Evolutionary conservation across 2,329 filamentous ascomycete species (phyloP).

Genomic region (Monilinia aucupariae): DNA sequence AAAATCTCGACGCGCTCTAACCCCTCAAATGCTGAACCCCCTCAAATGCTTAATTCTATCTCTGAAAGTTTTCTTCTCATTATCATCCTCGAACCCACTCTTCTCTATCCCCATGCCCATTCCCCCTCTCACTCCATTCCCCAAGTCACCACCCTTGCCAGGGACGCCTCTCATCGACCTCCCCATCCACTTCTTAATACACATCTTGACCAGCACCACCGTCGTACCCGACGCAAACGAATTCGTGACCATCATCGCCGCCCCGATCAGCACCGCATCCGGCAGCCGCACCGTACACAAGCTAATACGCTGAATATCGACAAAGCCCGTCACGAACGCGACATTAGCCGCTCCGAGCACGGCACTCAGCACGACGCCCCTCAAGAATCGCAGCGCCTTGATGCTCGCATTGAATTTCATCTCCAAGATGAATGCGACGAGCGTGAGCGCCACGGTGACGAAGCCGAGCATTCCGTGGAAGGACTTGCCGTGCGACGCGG

Average conservation of each 20-base stretch:
- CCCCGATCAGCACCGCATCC: slow-evolving; percentile 5
- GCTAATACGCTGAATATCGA: slow-evolving; percentile 9
- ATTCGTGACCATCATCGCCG: not conserved
- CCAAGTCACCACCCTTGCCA: not conserved
- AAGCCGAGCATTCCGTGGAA: not conserved
- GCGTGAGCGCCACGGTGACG: not conserved
- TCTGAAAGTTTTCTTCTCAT: not conserved
- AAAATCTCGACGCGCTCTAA: not conserved
- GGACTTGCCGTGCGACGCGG: not conserved
- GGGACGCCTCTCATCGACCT: not conserved
- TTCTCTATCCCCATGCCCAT: not conserved
- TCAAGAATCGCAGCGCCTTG: not conserved
- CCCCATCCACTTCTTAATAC: not conserved
- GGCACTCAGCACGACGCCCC: not conserved
- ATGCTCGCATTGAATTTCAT: not conserved
- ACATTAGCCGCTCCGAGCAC: not conserved
- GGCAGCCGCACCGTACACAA: slow-evolving; percentile 11
- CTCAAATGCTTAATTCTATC: slow-evolving; percentile 1
- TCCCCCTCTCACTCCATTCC: not conserved
- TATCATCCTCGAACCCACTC: not conserved
- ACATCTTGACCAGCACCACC: not conserved
- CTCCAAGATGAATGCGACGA: not conserved
- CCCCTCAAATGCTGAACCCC: slow-evolving; percentile 11
- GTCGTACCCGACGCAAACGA: not conserved
- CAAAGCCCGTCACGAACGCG: not conserved